These are phyloP conservation scores for Escovopsis weberi DNA, from an alignment of 2,329 filamentous ascomycete species.

Conservation along the genomic window DNA sequence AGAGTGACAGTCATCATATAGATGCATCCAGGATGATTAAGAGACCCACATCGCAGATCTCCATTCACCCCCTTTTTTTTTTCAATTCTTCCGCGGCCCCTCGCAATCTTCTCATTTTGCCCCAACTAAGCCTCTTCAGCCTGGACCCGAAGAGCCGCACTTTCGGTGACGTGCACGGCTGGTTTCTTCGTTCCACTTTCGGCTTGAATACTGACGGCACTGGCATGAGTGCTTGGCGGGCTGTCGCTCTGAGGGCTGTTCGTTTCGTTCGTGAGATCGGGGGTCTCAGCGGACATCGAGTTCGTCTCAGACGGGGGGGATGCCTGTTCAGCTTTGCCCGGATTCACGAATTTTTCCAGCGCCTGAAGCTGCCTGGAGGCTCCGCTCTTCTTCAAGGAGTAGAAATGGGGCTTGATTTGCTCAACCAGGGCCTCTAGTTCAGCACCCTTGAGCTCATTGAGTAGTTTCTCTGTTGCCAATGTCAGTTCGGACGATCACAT, in stretches of 20 bases:
- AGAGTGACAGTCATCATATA: slow-evolving; percentile 4
- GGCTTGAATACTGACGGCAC: slow-evolving; percentile 29
- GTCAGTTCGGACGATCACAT: neutral
- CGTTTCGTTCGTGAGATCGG: slow-evolving; percentile 51
- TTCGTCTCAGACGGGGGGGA: slow-evolving; percentile 30
- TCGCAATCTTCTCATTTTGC: no score
- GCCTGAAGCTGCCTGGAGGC: slow-evolving; percentile 43
- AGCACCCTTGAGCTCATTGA: slow-evolving; percentile 44
- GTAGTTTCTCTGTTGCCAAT: slow-evolving; percentile 54
- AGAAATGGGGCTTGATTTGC: slow-evolving; percentile 48
- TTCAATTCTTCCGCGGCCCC: neutral
- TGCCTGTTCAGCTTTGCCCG: slow-evolving; percentile 15
- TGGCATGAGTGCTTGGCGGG: slow-evolving; percentile 47
- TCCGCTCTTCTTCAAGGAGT: slow-evolving; percentile 46
- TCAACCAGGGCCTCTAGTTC: slow-evolving; percentile 47
- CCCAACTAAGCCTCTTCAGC: slow-evolving; percentile 17
- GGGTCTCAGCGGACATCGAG: slow-evolving; percentile 43
- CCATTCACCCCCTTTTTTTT: neutral
- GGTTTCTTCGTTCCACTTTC: slow-evolving; percentile 15
- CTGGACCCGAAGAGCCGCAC: slow-evolving; percentile 12
- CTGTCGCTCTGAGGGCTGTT: slow-evolving; percentile 56
- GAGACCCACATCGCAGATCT: neutral
- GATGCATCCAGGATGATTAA: neutral
- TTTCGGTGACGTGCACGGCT: slow-evolving; percentile 5
- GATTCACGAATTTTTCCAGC: slow-evolving; percentile 20